Evolutionary conservation across 306 rosid species (phyloP).

Genomic region (Medicago lupulina): DNA sequence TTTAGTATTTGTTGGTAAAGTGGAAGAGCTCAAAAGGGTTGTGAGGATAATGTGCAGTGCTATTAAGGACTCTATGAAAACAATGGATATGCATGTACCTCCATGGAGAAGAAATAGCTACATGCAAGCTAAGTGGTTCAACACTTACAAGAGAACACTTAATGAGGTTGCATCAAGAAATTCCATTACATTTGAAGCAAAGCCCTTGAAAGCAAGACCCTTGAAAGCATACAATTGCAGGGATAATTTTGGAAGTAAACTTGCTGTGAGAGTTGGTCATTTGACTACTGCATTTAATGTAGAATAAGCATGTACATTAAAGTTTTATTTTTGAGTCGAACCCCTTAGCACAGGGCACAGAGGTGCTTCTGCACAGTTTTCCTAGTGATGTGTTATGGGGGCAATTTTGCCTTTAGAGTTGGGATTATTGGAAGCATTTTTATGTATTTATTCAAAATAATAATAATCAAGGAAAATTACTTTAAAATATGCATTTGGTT

Average conservation of each 20-base stretch:
- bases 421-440: neutral
- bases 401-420: slow-evolving; percentile 24
- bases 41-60: slow-evolving; percentile 72
- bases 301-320: neutral
- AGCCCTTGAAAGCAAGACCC: slow-evolving; percentile 27
- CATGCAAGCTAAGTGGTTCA: slow-evolving; percentile 83
- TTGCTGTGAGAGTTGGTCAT: slow-evolving; percentile 56
- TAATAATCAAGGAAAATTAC: neutral
- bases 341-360: slow-evolving; percentile 14
- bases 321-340: neutral
- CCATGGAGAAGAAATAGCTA: slow-evolving; percentile 88
- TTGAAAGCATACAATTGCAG: slow-evolving; percentile 52
- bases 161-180: slow-evolving; percentile 47
- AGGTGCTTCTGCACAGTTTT: slow-evolving; percentile 26
- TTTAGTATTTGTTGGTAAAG: slow-evolving; percentile 60
- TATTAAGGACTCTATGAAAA: slow-evolving; percentile 68
- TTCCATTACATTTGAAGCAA: slow-evolving; percentile 52
- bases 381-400: neutral
- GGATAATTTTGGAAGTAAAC: slow-evolving; percentile 41
- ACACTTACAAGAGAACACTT: slow-evolving; percentile 68
- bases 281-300: slow-evolving; percentile 58
- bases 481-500: no score
- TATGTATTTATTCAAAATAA: no score
- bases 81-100: slow-evolving; percentile 58
- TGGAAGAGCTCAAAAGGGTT: slow-evolving; percentile 63